Conservation (phyloP, 176 grass and related monocot species). For the Chloris gayana region DNA sequence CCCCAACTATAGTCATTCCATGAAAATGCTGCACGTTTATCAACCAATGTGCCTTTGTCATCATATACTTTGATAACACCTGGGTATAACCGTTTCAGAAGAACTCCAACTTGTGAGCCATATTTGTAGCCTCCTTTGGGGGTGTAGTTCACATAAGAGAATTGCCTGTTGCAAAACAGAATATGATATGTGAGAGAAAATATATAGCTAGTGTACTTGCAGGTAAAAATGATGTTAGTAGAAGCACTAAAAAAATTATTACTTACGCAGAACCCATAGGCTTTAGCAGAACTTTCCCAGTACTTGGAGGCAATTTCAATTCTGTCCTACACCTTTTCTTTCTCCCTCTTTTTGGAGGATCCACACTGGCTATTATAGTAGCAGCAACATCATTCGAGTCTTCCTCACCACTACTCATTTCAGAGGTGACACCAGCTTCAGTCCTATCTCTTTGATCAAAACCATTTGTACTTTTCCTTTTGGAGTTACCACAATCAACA, state of each 20-base stretch:
- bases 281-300: not conserved
- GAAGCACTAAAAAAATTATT: not conserved
- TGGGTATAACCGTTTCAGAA: too few species aligned
- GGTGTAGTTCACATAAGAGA: not conserved
- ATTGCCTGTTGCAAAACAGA: not conserved
- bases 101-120: too few species aligned
- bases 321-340: not conserved
- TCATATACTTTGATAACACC: too few species aligned
- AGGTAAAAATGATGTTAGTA: too few species aligned
- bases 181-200: not conserved
- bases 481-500: not conserved
- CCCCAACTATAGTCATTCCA: slow-evolving; percentile 11
- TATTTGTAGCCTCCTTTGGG: too few species aligned
- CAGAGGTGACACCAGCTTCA: too few species aligned
- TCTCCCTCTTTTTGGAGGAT: not conserved
- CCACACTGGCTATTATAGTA: too few species aligned
- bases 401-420: not conserved
- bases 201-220: too few species aligned
- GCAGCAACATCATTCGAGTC: not conserved
- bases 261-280: not conserved
- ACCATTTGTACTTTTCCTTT: too few species aligned
- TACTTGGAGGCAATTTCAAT: not conserved
- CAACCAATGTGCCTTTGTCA: not conserved
- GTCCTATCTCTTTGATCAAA: too few species aligned
- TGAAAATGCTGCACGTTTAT: not conserved